Conservation (phyloP, 371 early-diverging fungal genomes). For the Rhizopus microsporus region DNA sequence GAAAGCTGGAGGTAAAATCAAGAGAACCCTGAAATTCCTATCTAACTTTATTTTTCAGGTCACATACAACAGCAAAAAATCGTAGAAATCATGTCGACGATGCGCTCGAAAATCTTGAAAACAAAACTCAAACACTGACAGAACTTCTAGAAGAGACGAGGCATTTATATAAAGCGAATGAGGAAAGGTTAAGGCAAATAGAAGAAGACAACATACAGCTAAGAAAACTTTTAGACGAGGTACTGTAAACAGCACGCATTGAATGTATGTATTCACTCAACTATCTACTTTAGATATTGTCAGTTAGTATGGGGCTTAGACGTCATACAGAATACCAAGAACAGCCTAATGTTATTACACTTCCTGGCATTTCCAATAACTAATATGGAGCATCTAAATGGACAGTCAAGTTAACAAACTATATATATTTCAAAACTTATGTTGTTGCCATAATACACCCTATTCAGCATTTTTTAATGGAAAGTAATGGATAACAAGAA, state of each 20-base stretch:
- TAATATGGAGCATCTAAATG: too few relatives aligned
- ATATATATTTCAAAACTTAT: too few relatives aligned
- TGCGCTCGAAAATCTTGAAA: conserved; percentile 65
- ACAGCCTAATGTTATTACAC: conserved; percentile 31
- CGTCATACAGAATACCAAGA: conserved; percentile 54
- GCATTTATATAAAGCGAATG: conserved; percentile 27
- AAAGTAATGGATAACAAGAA: too few relatives aligned
- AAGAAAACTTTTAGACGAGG: conserved; percentile 53
- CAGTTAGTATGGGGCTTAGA: conserved; percentile 55
- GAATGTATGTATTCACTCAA: not conserved
- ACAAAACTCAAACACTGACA: conserved; percentile 39
- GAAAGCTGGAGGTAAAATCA: conserved; percentile 62
- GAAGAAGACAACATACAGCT: conserved; percentile 52
- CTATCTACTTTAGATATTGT: conserved; percentile 35
- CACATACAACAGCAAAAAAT: conserved; percentile 62
- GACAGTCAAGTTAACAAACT: too few relatives aligned
- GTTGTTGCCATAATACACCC: too few relatives aligned
- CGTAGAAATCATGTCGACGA: conserved; percentile 74
- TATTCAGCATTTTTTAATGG: too few relatives aligned
- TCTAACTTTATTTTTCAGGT: conserved; percentile 38
- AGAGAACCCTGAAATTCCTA: not conserved
- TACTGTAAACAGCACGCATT: conserved; percentile 8
- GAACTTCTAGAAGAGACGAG: conserved; percentile 45
- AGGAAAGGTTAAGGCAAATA: conserved; percentile 44
- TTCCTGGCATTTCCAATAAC: conserved; percentile 10